Percentiles rank a stretch among this genome's conserved stretches.
These are phyloP conservation scores for Ambrosia hybrid DNA, from an alignment of 140 eudicot species.

Conservation along the genomic window DNA sequence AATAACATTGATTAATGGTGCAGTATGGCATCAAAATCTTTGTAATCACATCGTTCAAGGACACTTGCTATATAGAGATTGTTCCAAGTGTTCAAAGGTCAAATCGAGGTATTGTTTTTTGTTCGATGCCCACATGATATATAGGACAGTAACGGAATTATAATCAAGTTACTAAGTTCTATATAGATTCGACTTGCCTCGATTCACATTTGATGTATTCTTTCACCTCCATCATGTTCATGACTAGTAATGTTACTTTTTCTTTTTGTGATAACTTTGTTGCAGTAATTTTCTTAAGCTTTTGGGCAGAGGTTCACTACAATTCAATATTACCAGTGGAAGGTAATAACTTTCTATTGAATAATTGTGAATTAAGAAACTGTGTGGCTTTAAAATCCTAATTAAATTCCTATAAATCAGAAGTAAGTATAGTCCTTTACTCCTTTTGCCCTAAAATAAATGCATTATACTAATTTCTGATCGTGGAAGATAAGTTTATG, in stretches of 20 bases:
- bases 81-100: conserved; percentile 75
- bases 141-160: neutral
- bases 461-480: no score
- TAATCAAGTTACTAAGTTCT: neutral
- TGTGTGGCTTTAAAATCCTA: neutral
- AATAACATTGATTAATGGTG: conserved; percentile 25
- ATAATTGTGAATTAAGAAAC: neutral
- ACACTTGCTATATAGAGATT: conserved; percentile 92
- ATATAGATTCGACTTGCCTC: neutral
- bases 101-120: conserved; percentile 57
- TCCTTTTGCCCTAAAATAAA: neutral
- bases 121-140: neutral
- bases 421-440: neutral
- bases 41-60: conserved; percentile 87
- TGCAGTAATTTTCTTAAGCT: conserved; percentile 76
- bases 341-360: conserved; percentile 37
- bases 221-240: no score
- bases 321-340: conserved; percentile 75
- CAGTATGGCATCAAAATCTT: conserved; percentile 89
- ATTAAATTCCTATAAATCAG: neutral
- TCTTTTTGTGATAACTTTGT: conserved; percentile 13
- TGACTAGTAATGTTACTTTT: neutral
- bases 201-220: no score
- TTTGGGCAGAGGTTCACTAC: conserved; percentile 92
- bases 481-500: no score